Base-by-base conservation (phyloP, 768 basidiomycete species). In the Rhizopogon sp. region DNA sequence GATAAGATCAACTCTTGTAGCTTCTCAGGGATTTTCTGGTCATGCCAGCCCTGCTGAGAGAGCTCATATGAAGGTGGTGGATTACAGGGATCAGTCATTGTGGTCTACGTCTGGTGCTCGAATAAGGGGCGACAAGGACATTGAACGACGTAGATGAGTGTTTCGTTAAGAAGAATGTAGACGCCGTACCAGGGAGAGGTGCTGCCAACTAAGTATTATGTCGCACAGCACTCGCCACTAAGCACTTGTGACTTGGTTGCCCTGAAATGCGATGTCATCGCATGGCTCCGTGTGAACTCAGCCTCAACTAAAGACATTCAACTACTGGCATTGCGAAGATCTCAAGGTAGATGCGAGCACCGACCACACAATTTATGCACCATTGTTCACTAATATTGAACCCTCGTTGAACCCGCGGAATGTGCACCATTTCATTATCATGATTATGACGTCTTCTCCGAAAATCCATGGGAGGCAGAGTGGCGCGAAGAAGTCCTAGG, bases 1-100 rank as follows among this genome's bases (percentile, higher is more conserved):
- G 59, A 50, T 11, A 52, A 28, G 35, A 57, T 55, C 35, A 56
- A 55, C 5, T 35, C 45, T 37, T 62, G 64, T 2, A 50, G 20
- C 10, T 49, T 25, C 46, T 69, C 67, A 2, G 74, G 63, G 41
- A 78, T 69, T 67, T 84, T 87, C 46, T 71, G 77, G 64, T 87
- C 82, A 45, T 78, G 80, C 25, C 25, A 25, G 42, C 70, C 70
- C 41, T 70, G 63, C 20, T 73, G 62, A 9, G 72, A 70, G 52
- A 64, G 56, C 49, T 77, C 69, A 64, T 79, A 79, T 1, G 77
- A 66, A 1, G 77, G 77, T 3, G 69, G 70, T 1, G 70, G 73
- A 3, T 63, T 49, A 45, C 62, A 67, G 20, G 28, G 54, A 13
- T 70, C 53, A 56, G 43, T 60, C 69, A 72, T 70, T 17, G 43